phyloP scores from a whole-genome alignment of 2,329 filamentous ascomycete genomes.

The Bipolaris victoriae region DNA sequence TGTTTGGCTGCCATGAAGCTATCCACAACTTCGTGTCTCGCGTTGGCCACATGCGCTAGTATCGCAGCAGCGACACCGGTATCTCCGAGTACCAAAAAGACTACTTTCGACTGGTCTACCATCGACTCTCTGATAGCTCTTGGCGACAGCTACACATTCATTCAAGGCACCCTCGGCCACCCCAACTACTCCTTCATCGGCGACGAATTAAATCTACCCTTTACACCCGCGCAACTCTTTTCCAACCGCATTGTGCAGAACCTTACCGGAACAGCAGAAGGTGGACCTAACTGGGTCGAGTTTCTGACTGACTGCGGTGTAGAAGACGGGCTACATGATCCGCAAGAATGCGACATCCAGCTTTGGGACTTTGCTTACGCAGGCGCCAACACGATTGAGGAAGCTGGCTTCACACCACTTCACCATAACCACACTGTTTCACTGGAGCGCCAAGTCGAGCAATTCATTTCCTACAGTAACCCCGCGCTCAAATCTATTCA shows the following conservation, averaged over 20 bases:
- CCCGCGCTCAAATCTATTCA: slow-evolving; percentile 44
- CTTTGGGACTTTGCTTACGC: slow-evolving; percentile 65
- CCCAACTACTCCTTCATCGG: slow-evolving; percentile 62
- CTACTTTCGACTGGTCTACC: slow-evolving; percentile 25
- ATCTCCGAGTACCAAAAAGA: neutral
- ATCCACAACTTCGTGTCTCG: slow-evolving; percentile 1
- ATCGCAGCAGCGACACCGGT: slow-evolving; percentile 10
- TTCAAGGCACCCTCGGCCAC: slow-evolving; percentile 60
- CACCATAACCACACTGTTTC: slow-evolving; percentile 60
- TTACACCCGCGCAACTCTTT: slow-evolving; percentile 53
- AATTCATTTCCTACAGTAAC: slow-evolving; percentile 56
- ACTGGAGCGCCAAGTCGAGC: slow-evolving; percentile 58
- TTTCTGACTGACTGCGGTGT: slow-evolving; percentile 60
- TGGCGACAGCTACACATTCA: slow-evolving; percentile 60
- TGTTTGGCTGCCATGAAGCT: slow-evolving; percentile 19
- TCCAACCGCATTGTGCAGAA: slow-evolving; percentile 60
- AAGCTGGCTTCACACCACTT: slow-evolving; percentile 49
- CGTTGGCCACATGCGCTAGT: slow-evolving; percentile 1
- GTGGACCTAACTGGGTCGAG: slow-evolving; percentile 63
- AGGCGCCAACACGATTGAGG: slow-evolving; percentile 57
- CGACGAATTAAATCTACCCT: slow-evolving; percentile 57
- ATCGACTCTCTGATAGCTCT: slow-evolving; percentile 51
- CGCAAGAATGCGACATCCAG: slow-evolving; percentile 54
- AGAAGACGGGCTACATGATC: slow-evolving; percentile 52
- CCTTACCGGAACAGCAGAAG: slow-evolving; percentile 54